Conservation (phyloP, 1,284 basidiomycete species). For the Phylloporus gajari region DNA sequence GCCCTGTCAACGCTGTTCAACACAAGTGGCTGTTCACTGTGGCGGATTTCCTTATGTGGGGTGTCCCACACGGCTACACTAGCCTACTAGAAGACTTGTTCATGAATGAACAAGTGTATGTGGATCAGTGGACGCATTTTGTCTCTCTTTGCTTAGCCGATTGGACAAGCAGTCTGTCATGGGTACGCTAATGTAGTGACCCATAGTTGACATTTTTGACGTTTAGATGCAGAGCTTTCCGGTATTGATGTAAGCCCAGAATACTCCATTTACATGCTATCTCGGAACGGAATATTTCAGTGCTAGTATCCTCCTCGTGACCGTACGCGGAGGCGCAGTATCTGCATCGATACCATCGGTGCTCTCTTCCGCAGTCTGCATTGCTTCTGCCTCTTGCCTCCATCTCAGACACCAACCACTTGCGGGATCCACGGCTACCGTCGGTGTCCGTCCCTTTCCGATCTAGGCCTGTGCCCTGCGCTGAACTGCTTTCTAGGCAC, state of each 20-base stretch:
- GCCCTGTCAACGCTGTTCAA: slow-evolving; percentile 21
- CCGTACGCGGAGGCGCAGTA: slow-evolving; percentile 33
- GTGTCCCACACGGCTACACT: slow-evolving; percentile 39
- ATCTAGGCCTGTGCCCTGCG: neutral
- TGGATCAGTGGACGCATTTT: slow-evolving; percentile 46
- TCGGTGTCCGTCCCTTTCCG: slow-evolving; percentile 35
- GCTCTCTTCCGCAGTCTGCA: slow-evolving; percentile 36
- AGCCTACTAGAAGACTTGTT: slow-evolving; percentile 42
- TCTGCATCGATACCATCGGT: slow-evolving; percentile 35
- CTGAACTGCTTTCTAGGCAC: slow-evolving; percentile 31
- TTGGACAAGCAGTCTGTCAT: slow-evolving; percentile 41
- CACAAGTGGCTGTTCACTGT: slow-evolving; percentile 34
- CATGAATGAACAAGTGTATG: slow-evolving; percentile 47
- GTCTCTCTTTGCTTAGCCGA: slow-evolving; percentile 39
- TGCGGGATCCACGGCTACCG: slow-evolving; percentile 31
- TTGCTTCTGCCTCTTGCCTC: slow-evolving; percentile 42
- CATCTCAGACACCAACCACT: slow-evolving; percentile 38
- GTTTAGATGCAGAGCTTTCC: slow-evolving; percentile 32
- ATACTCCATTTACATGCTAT: neutral
- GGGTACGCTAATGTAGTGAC: slow-evolving; percentile 28
- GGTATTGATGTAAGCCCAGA: slow-evolving; percentile 39
- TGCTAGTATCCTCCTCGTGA: slow-evolving; percentile 38
- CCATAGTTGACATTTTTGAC: slow-evolving; percentile 25
- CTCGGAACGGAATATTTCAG: slow-evolving; percentile 23
- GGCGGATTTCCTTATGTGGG: slow-evolving; percentile 39